These are phyloP conservation scores for Geosmithia morbida DNA, from an alignment of 2,329 filamentous ascomycete species.

Conservation along the genomic window DNA sequence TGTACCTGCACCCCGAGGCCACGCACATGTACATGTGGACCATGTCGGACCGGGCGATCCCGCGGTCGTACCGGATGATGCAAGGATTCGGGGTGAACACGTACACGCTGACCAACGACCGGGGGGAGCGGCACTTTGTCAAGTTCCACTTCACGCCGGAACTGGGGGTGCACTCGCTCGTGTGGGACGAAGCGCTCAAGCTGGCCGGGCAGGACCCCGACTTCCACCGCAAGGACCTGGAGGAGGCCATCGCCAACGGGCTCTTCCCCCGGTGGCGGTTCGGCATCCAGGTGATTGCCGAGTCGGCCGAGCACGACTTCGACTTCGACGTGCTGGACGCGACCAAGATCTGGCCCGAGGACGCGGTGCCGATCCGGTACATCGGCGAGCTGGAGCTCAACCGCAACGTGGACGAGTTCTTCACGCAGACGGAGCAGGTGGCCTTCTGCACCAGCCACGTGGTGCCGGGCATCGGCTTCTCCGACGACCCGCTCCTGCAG, in stretches of 20 bases:
- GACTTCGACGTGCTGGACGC: constrained; percentile 78
- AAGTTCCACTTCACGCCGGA: constrained; percentile 68
- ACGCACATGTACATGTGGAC: constrained; percentile 48
- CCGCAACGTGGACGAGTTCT: constrained; percentile 67
- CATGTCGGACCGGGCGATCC: constrained; percentile 58
- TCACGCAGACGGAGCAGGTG: constrained; percentile 68
- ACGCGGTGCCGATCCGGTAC: constrained; percentile 58
- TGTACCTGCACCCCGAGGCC: constrained; percentile 46
- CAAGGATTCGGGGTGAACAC: constrained; percentile 79
- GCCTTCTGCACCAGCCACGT: constrained; percentile 73
- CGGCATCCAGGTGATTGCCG: constrained; percentile 64
- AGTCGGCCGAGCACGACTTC: constrained; percentile 59
- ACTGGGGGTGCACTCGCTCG: constrained; percentile 60
- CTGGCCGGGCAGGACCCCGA: constrained; percentile 62
- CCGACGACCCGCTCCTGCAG: constrained; percentile 60
- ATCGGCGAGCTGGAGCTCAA: constrained; percentile 72
- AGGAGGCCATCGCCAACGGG: constrained; percentile 57
- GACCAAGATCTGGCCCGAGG: constrained; percentile 77
- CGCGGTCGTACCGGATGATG: constrained; percentile 70
- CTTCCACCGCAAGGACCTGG: constrained; percentile 67
- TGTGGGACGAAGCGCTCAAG: constrained; percentile 71
- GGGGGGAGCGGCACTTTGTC: constrained; percentile 57
- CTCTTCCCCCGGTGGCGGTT: constrained; percentile 68
- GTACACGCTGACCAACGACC: constrained; percentile 51
- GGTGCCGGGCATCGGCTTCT: constrained; percentile 65